Percentiles rank a stretch among this genome's conserved stretches.
Conservation (phyloP, 2,329 filamentous ascomycete species). For the Cladorrhinum sp. region DNA sequence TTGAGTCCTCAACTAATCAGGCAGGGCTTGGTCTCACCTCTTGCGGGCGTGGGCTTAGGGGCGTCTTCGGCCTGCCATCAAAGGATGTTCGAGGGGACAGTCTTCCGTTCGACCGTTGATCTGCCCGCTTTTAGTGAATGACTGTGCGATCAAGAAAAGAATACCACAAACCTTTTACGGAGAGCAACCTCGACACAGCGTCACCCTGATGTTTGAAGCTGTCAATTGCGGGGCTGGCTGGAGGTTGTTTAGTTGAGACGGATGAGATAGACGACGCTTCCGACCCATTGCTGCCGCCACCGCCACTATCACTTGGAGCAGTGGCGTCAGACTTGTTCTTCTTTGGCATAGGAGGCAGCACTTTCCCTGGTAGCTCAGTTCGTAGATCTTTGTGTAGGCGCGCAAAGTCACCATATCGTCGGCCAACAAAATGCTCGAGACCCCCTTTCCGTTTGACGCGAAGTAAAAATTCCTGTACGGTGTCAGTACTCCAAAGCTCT, state of each 20-base stretch:
- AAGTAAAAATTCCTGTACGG: constrained; percentile 75
- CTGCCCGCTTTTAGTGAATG: constrained; percentile 28
- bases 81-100: constrained; percentile 43
- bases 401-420: constrained; percentile 85
- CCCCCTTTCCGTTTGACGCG: constrained; percentile 76
- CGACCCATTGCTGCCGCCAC: constrained; percentile 53
- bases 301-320: constrained; percentile 48
- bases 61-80: constrained; percentile 39
- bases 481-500: constrained; percentile 12
- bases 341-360: constrained; percentile 79
- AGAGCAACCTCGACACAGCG: constrained; percentile 38
- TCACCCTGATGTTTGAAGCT: constrained; percentile 25
- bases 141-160: neutral
- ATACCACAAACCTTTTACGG: constrained; percentile 39
- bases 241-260: constrained; percentile 61
- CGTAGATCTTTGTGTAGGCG: constrained; percentile 75
- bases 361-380: constrained; percentile 84
- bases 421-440: constrained; percentile 73
- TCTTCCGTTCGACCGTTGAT: constrained; percentile 37
- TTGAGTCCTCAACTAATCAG: too few species aligned
- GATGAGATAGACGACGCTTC: constrained; percentile 81
- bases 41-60: constrained; percentile 27
- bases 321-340: constrained; percentile 85
- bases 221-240: constrained; percentile 33
- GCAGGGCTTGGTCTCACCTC: constrained; percentile 26